phyloP scores from a whole-genome alignment of 257 asterid genomes.

The Plectranthus barbatus region DNA sequence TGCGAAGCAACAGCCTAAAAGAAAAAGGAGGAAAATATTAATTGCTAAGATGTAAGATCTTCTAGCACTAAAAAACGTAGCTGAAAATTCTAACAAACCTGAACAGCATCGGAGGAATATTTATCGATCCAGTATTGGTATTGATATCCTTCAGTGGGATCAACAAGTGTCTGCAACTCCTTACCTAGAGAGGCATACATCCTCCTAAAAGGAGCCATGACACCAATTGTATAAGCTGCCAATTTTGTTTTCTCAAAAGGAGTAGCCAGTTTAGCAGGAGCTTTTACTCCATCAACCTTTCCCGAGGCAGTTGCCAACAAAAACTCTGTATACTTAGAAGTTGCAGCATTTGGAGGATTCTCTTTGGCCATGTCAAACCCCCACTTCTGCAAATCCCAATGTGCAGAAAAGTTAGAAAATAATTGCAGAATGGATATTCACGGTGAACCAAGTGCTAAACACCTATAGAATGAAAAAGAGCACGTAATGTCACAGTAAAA shows the following conservation, averaged over 20 bases:
- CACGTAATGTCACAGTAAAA: neutral
- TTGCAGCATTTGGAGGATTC: slow-evolving; percentile 46
- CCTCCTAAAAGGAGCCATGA: slow-evolving; percentile 91
- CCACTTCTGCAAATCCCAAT: slow-evolving; percentile 57
- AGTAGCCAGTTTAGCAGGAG: slow-evolving; percentile 72
- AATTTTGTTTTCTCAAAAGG: slow-evolving; percentile 93
- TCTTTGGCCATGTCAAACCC: slow-evolving; percentile 47
- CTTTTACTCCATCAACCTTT: slow-evolving; percentile 68
- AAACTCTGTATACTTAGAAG: slow-evolving; percentile 69
- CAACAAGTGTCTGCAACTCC: slow-evolving; percentile 46
- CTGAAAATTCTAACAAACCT: slow-evolving; percentile 42
- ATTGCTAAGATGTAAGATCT: slow-evolving; percentile 4
- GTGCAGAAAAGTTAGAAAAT: neutral
- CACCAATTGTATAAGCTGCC: slow-evolving; percentile 91
- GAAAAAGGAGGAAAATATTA: neutral
- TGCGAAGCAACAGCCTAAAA: slow-evolving; percentile 52
- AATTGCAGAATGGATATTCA: neutral
- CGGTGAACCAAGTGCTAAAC: neutral
- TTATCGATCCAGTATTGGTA: slow-evolving; percentile 69
- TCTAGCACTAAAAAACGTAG: slow-evolving; percentile 1
- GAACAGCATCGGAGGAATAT: slow-evolving; percentile 58
- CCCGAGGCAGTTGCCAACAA: slow-evolving; percentile 85
- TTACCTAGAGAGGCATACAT: slow-evolving; percentile 79
- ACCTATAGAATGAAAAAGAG: neutral
- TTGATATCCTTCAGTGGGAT: slow-evolving; percentile 42